phyloP scores from a whole-genome alignment of 2,329 filamentous ascomycete species.

The Dothideomycetidae sp. region DNA sequence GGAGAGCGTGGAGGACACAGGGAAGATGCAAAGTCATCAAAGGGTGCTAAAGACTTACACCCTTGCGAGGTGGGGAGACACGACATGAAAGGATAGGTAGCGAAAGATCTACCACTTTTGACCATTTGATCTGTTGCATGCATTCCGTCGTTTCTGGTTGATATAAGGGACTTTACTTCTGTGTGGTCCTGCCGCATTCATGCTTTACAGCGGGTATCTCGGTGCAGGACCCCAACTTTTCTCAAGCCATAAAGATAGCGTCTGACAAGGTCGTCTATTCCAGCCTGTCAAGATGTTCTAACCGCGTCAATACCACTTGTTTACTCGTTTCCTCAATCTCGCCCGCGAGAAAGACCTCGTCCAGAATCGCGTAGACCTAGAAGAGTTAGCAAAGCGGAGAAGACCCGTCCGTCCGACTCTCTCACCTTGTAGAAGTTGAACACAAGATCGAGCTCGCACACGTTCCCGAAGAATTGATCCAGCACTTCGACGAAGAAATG shows the following conservation, averaged over 20 bases:
- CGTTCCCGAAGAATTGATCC: constrained; percentile 97
- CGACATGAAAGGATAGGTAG: too few relatives aligned
- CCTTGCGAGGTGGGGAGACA: too few relatives aligned
- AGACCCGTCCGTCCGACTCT: not conserved
- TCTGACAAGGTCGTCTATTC: too few relatives aligned
- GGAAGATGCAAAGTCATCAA: too few relatives aligned
- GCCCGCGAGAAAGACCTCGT: constrained; percentile 93
- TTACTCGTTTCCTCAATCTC: constrained; percentile 99
- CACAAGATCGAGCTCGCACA: constrained; percentile 88
- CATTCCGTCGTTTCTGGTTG: too few relatives aligned
- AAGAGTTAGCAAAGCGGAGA: constrained; percentile 1
- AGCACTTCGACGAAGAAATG: constrained; percentile 99
- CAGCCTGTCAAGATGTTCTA: constrained; percentile 93
- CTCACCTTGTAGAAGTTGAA: constrained; percentile 56
- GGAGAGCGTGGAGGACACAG: too few relatives aligned
- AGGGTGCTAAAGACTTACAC: too few relatives aligned
- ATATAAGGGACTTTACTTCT: too few relatives aligned
- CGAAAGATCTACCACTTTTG: too few relatives aligned
- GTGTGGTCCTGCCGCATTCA: too few relatives aligned
- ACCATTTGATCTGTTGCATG: too few relatives aligned
- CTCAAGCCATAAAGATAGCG: constrained; percentile 6
- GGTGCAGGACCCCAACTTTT: not conserved
- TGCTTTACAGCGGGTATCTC: not conserved
- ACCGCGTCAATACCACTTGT: constrained; percentile 82
- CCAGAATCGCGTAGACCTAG: constrained; percentile 92